Conservation (phyloP, 1,284 basidiomycete genomes). For the Austroboletus rostrupii region DNA sequence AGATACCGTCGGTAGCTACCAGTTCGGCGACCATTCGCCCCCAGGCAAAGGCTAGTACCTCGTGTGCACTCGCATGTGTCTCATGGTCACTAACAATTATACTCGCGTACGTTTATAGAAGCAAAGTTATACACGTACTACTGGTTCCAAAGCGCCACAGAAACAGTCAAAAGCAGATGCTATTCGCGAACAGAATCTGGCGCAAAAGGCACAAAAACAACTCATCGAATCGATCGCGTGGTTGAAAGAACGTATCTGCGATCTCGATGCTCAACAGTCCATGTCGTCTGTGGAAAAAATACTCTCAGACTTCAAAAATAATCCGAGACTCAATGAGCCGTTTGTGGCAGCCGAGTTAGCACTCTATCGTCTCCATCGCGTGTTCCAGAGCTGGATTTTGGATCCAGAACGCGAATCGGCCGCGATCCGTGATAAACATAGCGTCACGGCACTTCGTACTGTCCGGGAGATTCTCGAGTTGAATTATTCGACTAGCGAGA, state of each 20-base stretch:
- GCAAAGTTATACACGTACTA: constrained; percentile 9
- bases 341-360: constrained; percentile 48
- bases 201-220: constrained; percentile 24
- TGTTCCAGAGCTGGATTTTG: constrained; percentile 50
- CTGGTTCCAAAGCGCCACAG: constrained; percentile 10
- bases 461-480: constrained; percentile 43
- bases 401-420: constrained; percentile 36
- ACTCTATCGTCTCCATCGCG: constrained; percentile 51
- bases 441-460: constrained; percentile 42
- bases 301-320: constrained; percentile 36
- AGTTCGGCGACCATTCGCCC: constrained; percentile 13
- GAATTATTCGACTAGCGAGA: constrained; percentile 35
- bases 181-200: constrained; percentile 28
- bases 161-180: constrained; percentile 25
- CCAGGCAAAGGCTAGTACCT: constrained; percentile 14
- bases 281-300: constrained; percentile 18
- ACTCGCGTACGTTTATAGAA: constrained; percentile 9
- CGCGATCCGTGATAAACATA: constrained; percentile 40
- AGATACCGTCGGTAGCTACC: constrained; percentile 40
- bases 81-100: too few relatives aligned
- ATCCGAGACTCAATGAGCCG: constrained; percentile 36
- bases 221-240: constrained; percentile 19
- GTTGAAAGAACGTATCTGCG: constrained; percentile 18
- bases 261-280: constrained; percentile 33
- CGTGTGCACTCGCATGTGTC: not conserved